phyloP scores from a whole-genome alignment of 1,139 yeast species.

The Scheffersomyces titani region DNA sequence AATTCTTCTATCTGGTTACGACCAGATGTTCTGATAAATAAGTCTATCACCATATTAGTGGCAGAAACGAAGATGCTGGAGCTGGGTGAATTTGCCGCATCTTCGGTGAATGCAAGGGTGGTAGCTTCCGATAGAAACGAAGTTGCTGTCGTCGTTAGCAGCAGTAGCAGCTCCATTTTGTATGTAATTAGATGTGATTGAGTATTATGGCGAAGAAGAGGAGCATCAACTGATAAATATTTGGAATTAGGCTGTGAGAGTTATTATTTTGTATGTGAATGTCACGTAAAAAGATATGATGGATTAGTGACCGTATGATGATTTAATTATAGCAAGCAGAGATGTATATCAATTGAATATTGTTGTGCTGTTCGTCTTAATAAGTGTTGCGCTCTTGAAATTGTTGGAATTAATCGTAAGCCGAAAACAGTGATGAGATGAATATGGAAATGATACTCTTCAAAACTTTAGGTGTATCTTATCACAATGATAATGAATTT shows the following conservation, averaged over 20 bases:
- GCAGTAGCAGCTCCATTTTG: not conserved
- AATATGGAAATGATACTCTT: not conserved
- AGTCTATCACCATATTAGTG: not conserved
- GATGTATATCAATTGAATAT: no score
- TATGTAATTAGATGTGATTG: no score
- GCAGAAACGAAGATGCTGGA: not conserved
- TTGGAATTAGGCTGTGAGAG: no score
- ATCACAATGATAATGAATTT: not conserved
- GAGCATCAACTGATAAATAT: not conserved
- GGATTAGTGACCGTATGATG: no score
- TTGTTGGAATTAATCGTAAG: no score
- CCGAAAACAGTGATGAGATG: no score
- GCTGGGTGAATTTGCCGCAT: not conserved
- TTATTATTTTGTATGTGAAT: no score
- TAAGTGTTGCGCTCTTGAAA: no score
- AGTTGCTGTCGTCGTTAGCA: not conserved
- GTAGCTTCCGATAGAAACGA: not conserved
- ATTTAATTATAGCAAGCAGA: no score
- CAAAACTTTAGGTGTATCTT: not conserved
- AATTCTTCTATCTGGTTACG: conserved; percentile 26
- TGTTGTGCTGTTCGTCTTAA: no score
- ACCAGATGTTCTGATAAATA: not conserved
- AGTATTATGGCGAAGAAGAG: not conserved
- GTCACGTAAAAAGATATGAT: not conserved
- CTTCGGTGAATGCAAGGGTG: not conserved